Evolutionary conservation across 768 basidiomycete species (phyloP).

Genomic region (Hemileccinum rubropunctum): DNA sequence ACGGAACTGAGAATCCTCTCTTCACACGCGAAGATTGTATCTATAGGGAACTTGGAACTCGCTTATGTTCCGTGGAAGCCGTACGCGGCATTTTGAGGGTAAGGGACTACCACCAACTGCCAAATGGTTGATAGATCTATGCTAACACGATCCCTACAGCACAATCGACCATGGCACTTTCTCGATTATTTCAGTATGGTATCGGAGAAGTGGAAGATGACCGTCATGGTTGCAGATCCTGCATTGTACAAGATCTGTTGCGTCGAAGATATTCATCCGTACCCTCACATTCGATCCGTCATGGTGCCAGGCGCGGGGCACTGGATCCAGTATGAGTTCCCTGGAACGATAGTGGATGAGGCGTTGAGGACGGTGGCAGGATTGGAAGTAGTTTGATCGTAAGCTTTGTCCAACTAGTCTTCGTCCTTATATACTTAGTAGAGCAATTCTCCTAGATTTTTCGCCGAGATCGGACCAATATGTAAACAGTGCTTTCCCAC

Average conservation of each 20-base stretch:
- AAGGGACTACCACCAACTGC: not conserved
- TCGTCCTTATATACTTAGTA: too few relatives aligned
- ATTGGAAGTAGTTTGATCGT: not conserved
- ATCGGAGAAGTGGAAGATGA: conserved; percentile 12
- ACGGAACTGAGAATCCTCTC: conserved; percentile 5
- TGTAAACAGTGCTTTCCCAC: too few relatives aligned
- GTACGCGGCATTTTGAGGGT: not conserved
- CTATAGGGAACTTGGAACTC: conserved; percentile 9
- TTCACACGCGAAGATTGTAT: conserved; percentile 13
- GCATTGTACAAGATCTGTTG: not conserved
- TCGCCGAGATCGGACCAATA: too few relatives aligned
- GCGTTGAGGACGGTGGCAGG: conserved; percentile 15
- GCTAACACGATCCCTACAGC: conserved; percentile 4
- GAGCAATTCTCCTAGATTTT: too few relatives aligned
- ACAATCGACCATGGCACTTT: conserved; percentile 19
- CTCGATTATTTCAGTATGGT: not conserved
- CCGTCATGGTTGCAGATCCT: conserved; percentile 22
- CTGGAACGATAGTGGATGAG: conserved; percentile 19
- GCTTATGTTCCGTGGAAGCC: conserved; percentile 8
- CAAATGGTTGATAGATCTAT: too few relatives aligned
- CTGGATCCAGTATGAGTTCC: conserved; percentile 28
- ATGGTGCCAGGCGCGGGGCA: conserved; percentile 17
- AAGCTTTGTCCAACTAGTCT: too few relatives aligned
- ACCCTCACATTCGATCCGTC: conserved; percentile 10
- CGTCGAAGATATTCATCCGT: conserved; percentile 14